Evolutionary conservation across 768 basidiomycete genomes (phyloP).

Genomic region (Gyrodon lividus): DNA sequence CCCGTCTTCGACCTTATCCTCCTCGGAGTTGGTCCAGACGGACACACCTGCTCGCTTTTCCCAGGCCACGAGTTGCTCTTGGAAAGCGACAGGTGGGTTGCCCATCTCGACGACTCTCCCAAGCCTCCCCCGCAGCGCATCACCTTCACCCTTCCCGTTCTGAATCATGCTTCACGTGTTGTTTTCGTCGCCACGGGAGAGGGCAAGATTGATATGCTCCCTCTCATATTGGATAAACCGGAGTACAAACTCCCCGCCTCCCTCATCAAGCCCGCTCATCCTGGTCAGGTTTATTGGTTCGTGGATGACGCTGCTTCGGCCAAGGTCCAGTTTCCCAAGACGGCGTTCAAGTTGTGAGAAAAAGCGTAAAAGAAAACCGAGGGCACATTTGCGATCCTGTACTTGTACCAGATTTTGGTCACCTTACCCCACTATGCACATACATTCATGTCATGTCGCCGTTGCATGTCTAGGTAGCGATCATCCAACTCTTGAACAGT

Average conservation of each 20-base stretch:
- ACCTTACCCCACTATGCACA: constrained; percentile 5
- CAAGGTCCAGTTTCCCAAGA: constrained; percentile 57
- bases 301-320: constrained; percentile 80
- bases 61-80: constrained; percentile 82
- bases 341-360: constrained; percentile 53
- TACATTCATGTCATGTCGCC: constrained; percentile 13
- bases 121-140: constrained; percentile 90
- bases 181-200: constrained; percentile 88
- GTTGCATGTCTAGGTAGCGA: constrained; percentile 9
- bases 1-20: constrained; percentile 97
- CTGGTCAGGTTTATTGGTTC: constrained; percentile 94
- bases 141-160: constrained; percentile 89
- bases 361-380: background rate
- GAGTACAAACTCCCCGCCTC: constrained; percentile 75
- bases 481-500: constrained; percentile 5
- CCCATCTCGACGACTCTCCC: constrained; percentile 88
- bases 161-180: constrained; percentile 84
- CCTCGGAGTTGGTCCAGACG: constrained; percentile 95
- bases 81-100: constrained; percentile 95
- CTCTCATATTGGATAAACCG: constrained; percentile 74
- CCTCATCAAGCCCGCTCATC: constrained; percentile 70
- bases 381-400: constrained; percentile 21
- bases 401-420: constrained; percentile 19
- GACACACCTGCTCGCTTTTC: constrained; percentile 98
- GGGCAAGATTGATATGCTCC: constrained; percentile 75